A percentile compares a stretch with the other conserved stretches of the same genome.
Conservation (phyloP, 371 early-diverging fungal species). For the Rhizopus microsporus region DNA sequence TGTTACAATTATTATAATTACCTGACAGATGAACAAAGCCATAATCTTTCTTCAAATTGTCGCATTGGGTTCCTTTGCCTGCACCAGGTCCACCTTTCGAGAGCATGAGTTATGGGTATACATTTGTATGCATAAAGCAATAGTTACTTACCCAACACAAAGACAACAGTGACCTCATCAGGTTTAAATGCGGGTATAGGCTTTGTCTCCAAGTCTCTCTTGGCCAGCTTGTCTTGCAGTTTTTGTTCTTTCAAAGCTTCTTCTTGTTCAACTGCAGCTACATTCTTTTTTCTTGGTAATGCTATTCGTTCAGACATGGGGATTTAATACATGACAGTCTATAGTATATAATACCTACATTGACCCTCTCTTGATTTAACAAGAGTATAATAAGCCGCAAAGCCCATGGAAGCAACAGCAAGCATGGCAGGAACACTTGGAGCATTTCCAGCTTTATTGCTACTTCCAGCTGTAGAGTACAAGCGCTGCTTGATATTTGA, state of each 20-base stretch:
- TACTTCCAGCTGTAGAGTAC: slow-evolving; percentile 23
- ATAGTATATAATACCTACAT: slow-evolving; percentile 25
- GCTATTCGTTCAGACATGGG: slow-evolving; percentile 8
- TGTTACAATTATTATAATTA: slow-evolving; percentile 21
- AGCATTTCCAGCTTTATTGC: slow-evolving; percentile 6
- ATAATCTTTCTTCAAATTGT: slow-evolving; percentile 81
- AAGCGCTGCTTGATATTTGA: slow-evolving; percentile 17
- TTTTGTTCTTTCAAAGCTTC: slow-evolving; percentile 21
- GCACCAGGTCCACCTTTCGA: slow-evolving; percentile 73
- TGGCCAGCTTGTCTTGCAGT: slow-evolving; percentile 17
- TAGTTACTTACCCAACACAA: slow-evolving; percentile 58
- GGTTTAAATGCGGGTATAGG: slow-evolving; percentile 40
- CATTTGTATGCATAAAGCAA: neutral
- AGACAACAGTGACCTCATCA: slow-evolving; percentile 64
- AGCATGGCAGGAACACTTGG: slow-evolving; percentile 52
- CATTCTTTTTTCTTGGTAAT: slow-evolving; percentile 28
- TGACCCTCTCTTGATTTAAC: slow-evolving; percentile 50
- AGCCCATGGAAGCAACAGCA: slow-evolving; percentile 58
- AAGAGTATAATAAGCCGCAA: slow-evolving; percentile 49
- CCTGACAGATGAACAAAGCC: slow-evolving; percentile 92
- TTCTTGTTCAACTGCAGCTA: slow-evolving; percentile 19
- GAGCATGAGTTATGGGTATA: neutral
- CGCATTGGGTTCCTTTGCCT: slow-evolving; percentile 94
- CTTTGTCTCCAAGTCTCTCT: slow-evolving; percentile 17
- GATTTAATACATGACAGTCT: too few species aligned